Base-by-base conservation (phyloP, 139 green algal species). In the Tetratostichococcus sp. region DNA sequence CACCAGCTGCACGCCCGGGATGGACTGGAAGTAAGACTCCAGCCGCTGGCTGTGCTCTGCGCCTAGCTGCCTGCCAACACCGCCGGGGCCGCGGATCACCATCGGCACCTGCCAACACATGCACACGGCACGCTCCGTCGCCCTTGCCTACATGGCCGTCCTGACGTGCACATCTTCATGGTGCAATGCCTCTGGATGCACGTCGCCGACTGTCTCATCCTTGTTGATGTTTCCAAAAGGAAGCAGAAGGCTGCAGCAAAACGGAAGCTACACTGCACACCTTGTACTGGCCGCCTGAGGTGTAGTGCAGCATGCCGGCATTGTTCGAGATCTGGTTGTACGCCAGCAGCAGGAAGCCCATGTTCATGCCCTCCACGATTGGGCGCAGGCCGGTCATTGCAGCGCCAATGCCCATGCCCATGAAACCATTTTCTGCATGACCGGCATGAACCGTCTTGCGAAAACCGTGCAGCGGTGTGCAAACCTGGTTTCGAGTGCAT, bases 291-390 rank as follows among this genome's bases (percentile, higher is more conserved):
- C 94, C 94, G 26, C 94, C 94, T 14, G 82, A 92, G 50, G 94
- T 98, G 88, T 98, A 98, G 83, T 98, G 94, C 75, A 98, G 86
- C 94, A 98, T 98, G 77, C 94, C 94, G 76, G 88, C 93, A 85
- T 98, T 98, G 91, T 98, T 98, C 73, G 93, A 97, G 82, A 98
- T 98, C 80, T 98, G 94, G 89, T 98, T 98, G 90, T 97, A 98
- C n/a, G 93, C 94, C 67, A 98, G 88, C 69, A 98, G 89, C 67
- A 98, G 82, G 84, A 98, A 98, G 70, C 93, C 93, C 91, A 97
- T 97, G 90, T 98, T 98, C 94, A 98, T 98, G 83, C 94, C 91
- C 87, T 98, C 94, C 35, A 98, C 89, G 74, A 98, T 96, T 30
- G 93, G 92, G 19, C 94, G 82, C 85, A 97, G 87, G 1, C 94